Percentiles rank a stretch among this genome's conserved stretches.
These are phyloP conservation scores for Pinus albicaulis DNA, from an alignment of 75 land plant genomes.

Conservation along the genomic window DNA sequence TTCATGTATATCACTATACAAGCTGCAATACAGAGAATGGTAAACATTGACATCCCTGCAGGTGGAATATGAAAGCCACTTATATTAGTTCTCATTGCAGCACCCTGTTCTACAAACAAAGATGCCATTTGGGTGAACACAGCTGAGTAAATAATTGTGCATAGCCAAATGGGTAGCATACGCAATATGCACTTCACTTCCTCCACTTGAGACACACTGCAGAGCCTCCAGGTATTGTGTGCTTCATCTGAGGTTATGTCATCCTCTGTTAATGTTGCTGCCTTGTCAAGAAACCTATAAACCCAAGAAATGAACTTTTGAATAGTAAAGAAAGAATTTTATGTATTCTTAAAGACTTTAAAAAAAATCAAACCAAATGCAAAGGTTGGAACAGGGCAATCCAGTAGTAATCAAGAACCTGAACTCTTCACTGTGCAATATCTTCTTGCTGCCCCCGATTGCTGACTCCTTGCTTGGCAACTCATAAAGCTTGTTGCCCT, in stretches of 20 bases:
- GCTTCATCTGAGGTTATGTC: constrained; percentile 3
- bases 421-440: constrained; percentile 17
- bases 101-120: constrained; percentile 55
- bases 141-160: too few relatives aligned
- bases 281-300: constrained; percentile 37
- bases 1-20: constrained; percentile 26
- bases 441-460: constrained; percentile 66
- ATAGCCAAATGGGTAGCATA: too few relatives aligned
- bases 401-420: constrained; percentile 47
- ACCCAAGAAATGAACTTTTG: background rate
- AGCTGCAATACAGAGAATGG: constrained; percentile 33
- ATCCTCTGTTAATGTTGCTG: constrained; percentile 13
- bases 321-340: background rate
- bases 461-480: constrained; percentile 49
- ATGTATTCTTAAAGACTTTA: too few relatives aligned
- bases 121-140: constrained; percentile 42
- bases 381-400: background rate
- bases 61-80: constrained; percentile 46
- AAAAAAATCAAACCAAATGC: background rate
- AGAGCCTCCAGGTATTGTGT: constrained; percentile 38
- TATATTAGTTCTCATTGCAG: constrained; percentile 38
- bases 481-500: constrained; percentile 32
- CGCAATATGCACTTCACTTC: constrained; percentile 32
- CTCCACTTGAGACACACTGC: constrained; percentile 45
- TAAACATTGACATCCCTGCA: constrained; percentile 56